These are phyloP conservation scores for Phytomonas sp. DNA, from an alignment of 208 protist species.

Conservation along the genomic window DNA sequence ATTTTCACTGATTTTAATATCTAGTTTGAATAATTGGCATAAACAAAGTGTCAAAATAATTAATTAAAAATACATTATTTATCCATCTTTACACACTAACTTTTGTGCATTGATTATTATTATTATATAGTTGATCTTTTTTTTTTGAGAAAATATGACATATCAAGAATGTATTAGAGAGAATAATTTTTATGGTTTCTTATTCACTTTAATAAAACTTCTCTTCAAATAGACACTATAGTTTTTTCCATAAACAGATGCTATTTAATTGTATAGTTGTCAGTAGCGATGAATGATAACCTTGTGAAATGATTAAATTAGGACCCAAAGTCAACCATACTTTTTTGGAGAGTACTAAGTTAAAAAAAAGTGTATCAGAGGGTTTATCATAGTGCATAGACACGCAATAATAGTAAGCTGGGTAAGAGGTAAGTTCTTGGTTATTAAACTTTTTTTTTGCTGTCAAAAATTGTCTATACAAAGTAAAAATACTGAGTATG, in stretches of 20 bases:
- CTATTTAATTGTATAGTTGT: neutral
- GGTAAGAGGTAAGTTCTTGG: neutral
- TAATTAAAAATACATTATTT: constrained; percentile 12
- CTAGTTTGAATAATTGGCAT: neutral
- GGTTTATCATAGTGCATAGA: neutral
- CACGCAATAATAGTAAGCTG: neutral
- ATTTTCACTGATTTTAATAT: neutral
- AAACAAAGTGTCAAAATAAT: constrained; percentile 13
- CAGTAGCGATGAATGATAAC: neutral
- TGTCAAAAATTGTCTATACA: neutral
- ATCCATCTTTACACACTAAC: neutral
- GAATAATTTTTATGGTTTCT: too few relatives aligned
- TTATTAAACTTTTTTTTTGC: neutral
- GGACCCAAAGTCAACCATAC: neutral
- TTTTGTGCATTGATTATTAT: neutral
- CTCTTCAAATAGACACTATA: neutral
- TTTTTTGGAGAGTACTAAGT: neutral
- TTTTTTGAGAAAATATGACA: constrained; percentile 7
- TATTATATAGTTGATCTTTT: constrained; percentile 9
- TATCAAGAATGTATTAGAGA: too few relatives aligned
- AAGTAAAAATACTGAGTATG: neutral
- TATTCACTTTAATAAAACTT: too few relatives aligned
- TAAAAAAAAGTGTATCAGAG: neutral
- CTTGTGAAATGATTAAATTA: neutral
- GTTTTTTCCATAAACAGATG: neutral